phyloP scores from a whole-genome alignment of 2,329 filamentous ascomycete genomes.

The Exophiala viscosa region DNA sequence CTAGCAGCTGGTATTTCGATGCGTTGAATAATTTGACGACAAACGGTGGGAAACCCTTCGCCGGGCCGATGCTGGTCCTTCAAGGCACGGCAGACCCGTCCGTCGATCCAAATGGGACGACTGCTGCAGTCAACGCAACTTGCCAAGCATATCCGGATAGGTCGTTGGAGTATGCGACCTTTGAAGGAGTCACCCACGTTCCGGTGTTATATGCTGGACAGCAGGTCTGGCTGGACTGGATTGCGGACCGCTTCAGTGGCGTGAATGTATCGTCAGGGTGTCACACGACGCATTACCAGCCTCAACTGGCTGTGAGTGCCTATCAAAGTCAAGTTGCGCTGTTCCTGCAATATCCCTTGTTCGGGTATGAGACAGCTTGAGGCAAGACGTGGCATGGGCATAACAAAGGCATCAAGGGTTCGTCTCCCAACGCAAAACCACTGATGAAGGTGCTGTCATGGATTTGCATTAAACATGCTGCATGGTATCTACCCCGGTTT shows the following conservation, averaged over 20 bases:
- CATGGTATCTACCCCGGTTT: not conserved
- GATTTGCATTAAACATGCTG: too few species aligned
- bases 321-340: slow-evolving; percentile 13
- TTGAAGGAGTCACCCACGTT: slow-evolving; percentile 31
- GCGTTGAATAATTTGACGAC: slow-evolving; percentile 14
- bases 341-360: slow-evolving; percentile 11
- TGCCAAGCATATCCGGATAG: slow-evolving; percentile 24
- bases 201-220: slow-evolving; percentile 32
- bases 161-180: slow-evolving; percentile 29
- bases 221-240: slow-evolving; percentile 31
- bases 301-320: not conserved
- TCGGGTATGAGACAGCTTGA: slow-evolving; percentile 11
- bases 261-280: slow-evolving; percentile 1
- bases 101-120: slow-evolving; percentile 24
- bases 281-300: not conserved
- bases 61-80: slow-evolving; percentile 32
- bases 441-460: too few species aligned
- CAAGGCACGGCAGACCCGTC: slow-evolving; percentile 30
- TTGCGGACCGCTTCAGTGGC: slow-evolving; percentile 9
- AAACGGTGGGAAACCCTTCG: slow-evolving; percentile 16
- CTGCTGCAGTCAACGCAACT: slow-evolving; percentile 28
- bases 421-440: too few species aligned
- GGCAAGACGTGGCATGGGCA: not conserved
- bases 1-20: slow-evolving; percentile 13
- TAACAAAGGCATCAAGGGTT: too few species aligned